Conservation (phyloP, 1,139 yeast genomes). For the Saccharomyces hybrid region DNA sequence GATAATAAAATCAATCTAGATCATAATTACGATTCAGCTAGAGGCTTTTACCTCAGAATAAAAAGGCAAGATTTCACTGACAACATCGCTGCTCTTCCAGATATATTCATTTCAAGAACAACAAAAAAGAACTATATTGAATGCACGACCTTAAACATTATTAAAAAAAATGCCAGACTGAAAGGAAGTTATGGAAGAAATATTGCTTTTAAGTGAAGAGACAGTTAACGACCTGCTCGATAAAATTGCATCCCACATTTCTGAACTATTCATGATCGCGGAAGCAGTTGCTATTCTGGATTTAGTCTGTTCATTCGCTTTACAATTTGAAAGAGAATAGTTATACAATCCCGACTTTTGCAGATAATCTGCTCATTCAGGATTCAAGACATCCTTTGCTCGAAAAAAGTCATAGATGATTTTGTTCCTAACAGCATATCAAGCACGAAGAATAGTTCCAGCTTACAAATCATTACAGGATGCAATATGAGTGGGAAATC, state of each 20-base stretch:
- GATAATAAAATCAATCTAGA: slow-evolving; percentile 28
- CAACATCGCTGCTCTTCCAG: slow-evolving; percentile 25
- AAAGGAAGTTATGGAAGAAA: slow-evolving; percentile 37
- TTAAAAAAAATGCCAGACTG: slow-evolving; percentile 38
- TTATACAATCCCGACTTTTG: slow-evolving; percentile 35
- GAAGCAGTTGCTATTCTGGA: slow-evolving; percentile 42
- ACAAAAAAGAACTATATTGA: slow-evolving; percentile 34
- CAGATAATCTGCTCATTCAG: slow-evolving; percentile 30
- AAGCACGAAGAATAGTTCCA: slow-evolving; percentile 33
- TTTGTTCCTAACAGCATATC: slow-evolving; percentile 38
- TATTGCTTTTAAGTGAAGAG: slow-evolving; percentile 37
- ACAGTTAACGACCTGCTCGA: slow-evolving; percentile 32
- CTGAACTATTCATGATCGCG: slow-evolving; percentile 38
- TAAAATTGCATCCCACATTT: slow-evolving; percentile 28
- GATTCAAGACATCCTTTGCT: slow-evolving; percentile 39
- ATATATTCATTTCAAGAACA: slow-evolving; percentile 33
- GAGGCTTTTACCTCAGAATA: slow-evolving; percentile 37
- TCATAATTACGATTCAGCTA: slow-evolving; percentile 32
- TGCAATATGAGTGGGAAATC: slow-evolving; percentile 47
- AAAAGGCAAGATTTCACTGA: slow-evolving; percentile 15
- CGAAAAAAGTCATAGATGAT: slow-evolving; percentile 25
- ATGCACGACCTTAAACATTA: slow-evolving; percentile 38
- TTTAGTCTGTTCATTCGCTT: slow-evolving; percentile 36
- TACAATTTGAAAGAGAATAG: slow-evolving; percentile 23
- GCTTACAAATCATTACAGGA: slow-evolving; percentile 41